Conservation (phyloP, 768 basidiomycete species). For the Psilocybe sp. region DNA sequence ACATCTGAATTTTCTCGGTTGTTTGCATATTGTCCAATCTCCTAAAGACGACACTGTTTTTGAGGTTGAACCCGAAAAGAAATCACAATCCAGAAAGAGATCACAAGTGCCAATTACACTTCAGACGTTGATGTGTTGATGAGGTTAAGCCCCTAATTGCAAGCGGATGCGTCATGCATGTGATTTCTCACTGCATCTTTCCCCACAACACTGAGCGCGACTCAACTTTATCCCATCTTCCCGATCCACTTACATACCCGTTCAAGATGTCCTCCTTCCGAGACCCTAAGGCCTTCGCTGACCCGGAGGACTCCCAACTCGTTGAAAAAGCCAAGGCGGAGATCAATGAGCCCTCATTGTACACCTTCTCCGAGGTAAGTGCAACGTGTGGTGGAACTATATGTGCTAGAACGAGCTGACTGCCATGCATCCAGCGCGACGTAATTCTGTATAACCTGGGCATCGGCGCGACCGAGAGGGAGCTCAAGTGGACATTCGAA, state of each 20-base stretch:
- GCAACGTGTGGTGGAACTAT: neutral
- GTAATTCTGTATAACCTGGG: conserved; percentile 95
- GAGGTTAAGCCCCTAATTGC: too few relatives aligned
- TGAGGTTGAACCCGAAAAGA: too few relatives aligned
- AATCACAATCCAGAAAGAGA: too few relatives aligned
- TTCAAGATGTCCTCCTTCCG: conserved; percentile 36
- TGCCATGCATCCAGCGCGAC: conserved; percentile 50
- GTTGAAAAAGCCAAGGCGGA: conserved; percentile 80
- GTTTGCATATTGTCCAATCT: too few relatives aligned
- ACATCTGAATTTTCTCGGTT: too few relatives aligned
- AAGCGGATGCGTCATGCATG: too few relatives aligned
- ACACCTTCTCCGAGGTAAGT: conserved; percentile 68
- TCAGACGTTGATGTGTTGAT: too few relatives aligned
- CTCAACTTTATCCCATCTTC: too few relatives aligned
- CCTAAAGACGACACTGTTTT: too few relatives aligned
- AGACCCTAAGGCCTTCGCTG: conserved; percentile 53
- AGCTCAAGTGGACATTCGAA: conserved; percentile 91
- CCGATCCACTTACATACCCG: neutral
- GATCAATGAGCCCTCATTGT: conserved; percentile 52
- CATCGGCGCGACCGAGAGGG: conserved; percentile 88
- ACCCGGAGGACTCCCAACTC: conserved; percentile 78
- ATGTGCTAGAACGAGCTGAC: neutral
- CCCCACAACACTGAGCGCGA: too few relatives aligned
- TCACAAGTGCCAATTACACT: too few relatives aligned
- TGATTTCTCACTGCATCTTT: too few relatives aligned